Conservation (phyloP, 805 yeast species). For the Starmerella bacillaris region DNA sequence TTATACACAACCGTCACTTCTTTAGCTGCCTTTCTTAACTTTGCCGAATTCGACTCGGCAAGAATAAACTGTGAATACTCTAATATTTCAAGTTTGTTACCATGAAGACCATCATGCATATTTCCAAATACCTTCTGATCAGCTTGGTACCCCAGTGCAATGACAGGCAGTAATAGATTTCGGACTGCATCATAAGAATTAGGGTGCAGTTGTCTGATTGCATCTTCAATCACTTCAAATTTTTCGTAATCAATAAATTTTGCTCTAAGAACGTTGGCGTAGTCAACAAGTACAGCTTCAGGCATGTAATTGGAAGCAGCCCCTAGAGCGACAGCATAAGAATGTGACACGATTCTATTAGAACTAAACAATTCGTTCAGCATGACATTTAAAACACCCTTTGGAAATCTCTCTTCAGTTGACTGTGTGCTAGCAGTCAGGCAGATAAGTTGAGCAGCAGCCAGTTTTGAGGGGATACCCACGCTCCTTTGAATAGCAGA, state of each 20-base stretch:
- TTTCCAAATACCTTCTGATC: not conserved
- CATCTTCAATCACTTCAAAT: not conserved
- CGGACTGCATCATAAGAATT: not conserved
- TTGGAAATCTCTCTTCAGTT: not conserved
- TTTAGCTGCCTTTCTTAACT: not conserved
- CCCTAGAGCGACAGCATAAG: not conserved
- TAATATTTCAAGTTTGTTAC: not conserved
- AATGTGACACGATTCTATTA: not conserved
- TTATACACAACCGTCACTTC: not conserved
- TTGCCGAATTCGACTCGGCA: not conserved
- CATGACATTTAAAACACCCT: not conserved
- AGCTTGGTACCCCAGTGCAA: not conserved
- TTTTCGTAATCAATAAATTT: not conserved
- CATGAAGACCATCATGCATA: not conserved
- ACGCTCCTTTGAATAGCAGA: not conserved
- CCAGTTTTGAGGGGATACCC: not conserved
- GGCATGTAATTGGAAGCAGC: not conserved
- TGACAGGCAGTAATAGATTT: not conserved
- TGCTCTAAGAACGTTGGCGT: not conserved
- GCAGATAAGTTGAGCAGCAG: not conserved
- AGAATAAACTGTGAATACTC: not conserved
- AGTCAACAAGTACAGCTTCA: not conserved
- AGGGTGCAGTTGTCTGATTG: not conserved
- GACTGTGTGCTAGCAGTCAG: not conserved
- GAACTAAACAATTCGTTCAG: not conserved